Evolutionary conservation across 176 grass and related monocot species (phyloP).

Genomic region (Carex myosuroides): DNA sequence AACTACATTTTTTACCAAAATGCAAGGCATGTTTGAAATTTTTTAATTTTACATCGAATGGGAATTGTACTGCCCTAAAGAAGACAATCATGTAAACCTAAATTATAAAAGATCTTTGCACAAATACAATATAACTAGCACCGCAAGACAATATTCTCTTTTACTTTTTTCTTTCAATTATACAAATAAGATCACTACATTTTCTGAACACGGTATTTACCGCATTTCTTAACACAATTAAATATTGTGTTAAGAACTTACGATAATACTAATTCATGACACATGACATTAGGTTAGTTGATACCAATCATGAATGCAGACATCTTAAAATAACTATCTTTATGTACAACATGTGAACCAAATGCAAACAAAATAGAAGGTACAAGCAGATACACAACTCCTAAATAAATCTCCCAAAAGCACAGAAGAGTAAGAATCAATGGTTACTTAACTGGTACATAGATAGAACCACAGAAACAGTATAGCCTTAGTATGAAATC

Average conservation of each 20-base stretch:
- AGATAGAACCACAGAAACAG: neutral
- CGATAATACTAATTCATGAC: neutral
- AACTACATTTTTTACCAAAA: neutral
- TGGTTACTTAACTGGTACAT: neutral
- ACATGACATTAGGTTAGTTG: neutral
- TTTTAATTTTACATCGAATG: neutral
- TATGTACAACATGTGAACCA: neutral
- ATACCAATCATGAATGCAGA: neutral
- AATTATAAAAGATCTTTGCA: neutral
- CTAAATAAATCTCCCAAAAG: neutral
- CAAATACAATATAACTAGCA: neutral
- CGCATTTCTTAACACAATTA: neutral
- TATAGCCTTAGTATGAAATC: neutral
- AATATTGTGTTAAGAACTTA: neutral
- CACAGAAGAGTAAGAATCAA: neutral
- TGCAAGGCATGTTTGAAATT: neutral
- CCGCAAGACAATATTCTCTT: neutral
- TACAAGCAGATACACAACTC: neutral
- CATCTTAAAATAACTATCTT: neutral
- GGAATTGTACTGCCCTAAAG: neutral
- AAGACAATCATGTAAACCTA: neutral
- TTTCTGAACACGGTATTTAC: neutral
- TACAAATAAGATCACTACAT: constrained; percentile 1
- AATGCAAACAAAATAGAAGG: constrained; percentile 1
- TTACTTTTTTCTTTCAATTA: neutral